Evolutionary conservation across 1,284 basidiomycete genomes (phyloP).

Genomic region (Heterobasidion irregulare): DNA sequence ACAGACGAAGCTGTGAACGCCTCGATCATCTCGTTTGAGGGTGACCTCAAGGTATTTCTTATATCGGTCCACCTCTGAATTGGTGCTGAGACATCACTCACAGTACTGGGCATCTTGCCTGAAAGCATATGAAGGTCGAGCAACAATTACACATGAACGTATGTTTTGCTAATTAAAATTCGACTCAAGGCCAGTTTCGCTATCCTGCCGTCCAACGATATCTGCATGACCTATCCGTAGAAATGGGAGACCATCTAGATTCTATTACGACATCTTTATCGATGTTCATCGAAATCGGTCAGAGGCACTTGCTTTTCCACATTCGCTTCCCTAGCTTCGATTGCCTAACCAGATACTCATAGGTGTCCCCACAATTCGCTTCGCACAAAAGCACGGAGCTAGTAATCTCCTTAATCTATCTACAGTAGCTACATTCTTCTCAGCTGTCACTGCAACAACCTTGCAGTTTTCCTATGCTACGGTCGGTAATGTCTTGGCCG

Average conservation of each 20-base stretch:
- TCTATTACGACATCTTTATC: slow-evolving; percentile 53
- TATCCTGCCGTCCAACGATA: slow-evolving; percentile 65
- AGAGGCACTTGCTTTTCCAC: slow-evolving; percentile 13
- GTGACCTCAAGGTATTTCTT: slow-evolving; percentile 47
- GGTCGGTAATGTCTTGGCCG: slow-evolving; percentile 23
- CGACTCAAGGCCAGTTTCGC: slow-evolving; percentile 48
- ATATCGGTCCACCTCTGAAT: slow-evolving; percentile 6
- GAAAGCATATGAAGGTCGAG: slow-evolving; percentile 46
- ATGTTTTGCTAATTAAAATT: background rate
- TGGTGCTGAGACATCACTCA: background rate
- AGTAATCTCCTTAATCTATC: slow-evolving; percentile 62
- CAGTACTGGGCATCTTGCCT: slow-evolving; percentile 68
- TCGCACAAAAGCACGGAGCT: slow-evolving; percentile 65
- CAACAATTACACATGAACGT: background rate
- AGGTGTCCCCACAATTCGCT: slow-evolving; percentile 70
- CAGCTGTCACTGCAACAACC: slow-evolving; percentile 65
- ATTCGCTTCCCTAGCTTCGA: background rate
- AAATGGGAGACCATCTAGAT: slow-evolving; percentile 67
- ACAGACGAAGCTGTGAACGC: slow-evolving; percentile 64
- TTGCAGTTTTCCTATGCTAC: slow-evolving; percentile 54
- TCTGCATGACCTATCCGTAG: slow-evolving; percentile 57
- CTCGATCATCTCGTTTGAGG: slow-evolving; percentile 56
- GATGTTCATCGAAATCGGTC: slow-evolving; percentile 68
- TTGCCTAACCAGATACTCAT: slow-evolving; percentile 3
- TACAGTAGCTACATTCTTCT: slow-evolving; percentile 73